Conservation (phyloP, 805 yeast genomes). For the Yamadazyma paraphyllophila region DNA sequence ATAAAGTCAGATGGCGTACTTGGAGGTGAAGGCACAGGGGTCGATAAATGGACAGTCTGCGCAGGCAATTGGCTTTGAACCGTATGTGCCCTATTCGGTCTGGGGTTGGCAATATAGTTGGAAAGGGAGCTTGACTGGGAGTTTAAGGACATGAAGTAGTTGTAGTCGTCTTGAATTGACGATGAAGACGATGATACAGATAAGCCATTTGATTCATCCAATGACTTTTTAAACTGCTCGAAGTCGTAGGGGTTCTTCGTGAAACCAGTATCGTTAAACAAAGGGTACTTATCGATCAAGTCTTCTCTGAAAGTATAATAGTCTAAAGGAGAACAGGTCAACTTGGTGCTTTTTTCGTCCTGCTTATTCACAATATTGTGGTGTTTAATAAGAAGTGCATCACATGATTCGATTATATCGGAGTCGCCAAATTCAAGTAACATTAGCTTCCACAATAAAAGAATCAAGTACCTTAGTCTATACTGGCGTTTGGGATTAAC, state of each 20-base stretch:
- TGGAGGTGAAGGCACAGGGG: conserved; percentile 87
- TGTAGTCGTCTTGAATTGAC: conserved; percentile 23
- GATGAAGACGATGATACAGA: conserved; percentile 14
- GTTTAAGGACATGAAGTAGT: conserved; percentile 37
- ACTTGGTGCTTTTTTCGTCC: conserved; percentile 20
- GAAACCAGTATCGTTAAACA: conserved; percentile 53
- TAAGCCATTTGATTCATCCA: conserved; percentile 23
- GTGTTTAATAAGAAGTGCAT: conserved; percentile 43
- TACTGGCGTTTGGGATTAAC: conserved; percentile 43
- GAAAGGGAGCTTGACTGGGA: conserved; percentile 53
- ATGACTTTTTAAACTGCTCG: conserved; percentile 21
- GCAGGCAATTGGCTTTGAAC: conserved; percentile 47
- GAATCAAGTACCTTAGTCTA: conserved; percentile 56
- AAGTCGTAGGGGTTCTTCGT: conserved; percentile 14
- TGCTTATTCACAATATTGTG: conserved; percentile 33
- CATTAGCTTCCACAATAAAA: conserved; percentile 52
- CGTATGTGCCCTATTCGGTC: conserved; percentile 47
- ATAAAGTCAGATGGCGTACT: conserved; percentile 41
- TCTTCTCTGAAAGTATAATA: conserved; percentile 79
- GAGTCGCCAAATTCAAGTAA: conserved; percentile 63
- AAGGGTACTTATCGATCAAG: conserved; percentile 70
- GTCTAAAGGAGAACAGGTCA: conserved; percentile 76
- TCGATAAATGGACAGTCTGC: conserved; percentile 68
- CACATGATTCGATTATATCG: conserved; percentile 37
- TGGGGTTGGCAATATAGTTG: conserved; percentile 57